Evolutionary conservation across 2,329 filamentous ascomycete genomes (phyloP), one percentile per base, ranked within the genome.

Genomic region (Mollisiaceae sp.): DNA sequence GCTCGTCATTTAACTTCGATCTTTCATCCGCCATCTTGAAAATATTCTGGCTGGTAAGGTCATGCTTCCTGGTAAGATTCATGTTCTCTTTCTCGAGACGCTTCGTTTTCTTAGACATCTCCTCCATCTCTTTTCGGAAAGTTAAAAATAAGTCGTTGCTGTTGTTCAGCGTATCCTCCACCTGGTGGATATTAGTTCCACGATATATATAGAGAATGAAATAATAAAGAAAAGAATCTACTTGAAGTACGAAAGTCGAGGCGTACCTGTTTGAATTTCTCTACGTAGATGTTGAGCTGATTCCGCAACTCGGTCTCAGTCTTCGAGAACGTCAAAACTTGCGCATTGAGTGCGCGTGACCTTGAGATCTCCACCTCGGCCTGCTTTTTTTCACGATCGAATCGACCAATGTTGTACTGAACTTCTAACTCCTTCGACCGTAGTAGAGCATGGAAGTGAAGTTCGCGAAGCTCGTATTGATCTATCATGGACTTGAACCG

Each of bases 101-200:
- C 79, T 97, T 97, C 6, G 94, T 97, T 82, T 98, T 98, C 82
- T 97, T 97, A 0, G 94, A 97, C 94, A 98, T 98, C 76, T 98
- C 95, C 80, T 98, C 95, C 94, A 98, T 98, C 80, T 98, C 95
- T 81, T 97, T 97, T 62, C 94, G 88, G 80, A 98, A 98, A 0
- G 95, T 97, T 71, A 97, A 83, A 79, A 98, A 98, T 62, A 98
- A 83, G 77, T 98, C 95, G 81, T 98, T 98, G 79, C 93, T 97
- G 77, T 97, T 98, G 80, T 97, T 98, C 60, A 98, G 86, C 43
- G 94, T 98, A 80, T 98, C 95, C 85, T 98, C 94, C 77, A 98
- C 94, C 94, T 98, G 82, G 79, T 72, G 79, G 77, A 77, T 79
- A 79, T 84, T 83, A 83, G 72, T 63, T 69, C 32, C 36, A 57